phyloP scores from a whole-genome alignment of 257 asterid genomes.

The Dorcoceras hygrometricum region DNA sequence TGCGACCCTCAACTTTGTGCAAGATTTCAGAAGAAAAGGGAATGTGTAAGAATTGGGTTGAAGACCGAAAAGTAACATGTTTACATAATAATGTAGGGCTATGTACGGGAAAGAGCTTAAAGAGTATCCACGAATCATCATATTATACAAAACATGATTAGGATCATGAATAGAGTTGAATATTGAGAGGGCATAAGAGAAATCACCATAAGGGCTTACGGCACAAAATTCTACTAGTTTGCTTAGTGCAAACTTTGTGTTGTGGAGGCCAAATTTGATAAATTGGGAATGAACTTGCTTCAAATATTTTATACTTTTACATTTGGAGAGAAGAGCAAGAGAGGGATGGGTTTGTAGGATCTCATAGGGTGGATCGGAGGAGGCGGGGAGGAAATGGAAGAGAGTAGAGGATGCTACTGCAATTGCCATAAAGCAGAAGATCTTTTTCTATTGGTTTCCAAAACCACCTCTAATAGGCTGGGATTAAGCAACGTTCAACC shows the following conservation, averaged over 20 bases:
- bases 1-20: constrained; percentile 25
- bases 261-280: constrained; percentile 52
- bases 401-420: constrained; percentile 28
- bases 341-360: constrained; percentile 33
- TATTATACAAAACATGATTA: constrained; percentile 40
- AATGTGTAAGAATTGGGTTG: constrained; percentile 44
- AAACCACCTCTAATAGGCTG: no score
- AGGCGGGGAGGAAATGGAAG: constrained; percentile 38
- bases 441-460: no score
- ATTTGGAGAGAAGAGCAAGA: constrained; percentile 36
- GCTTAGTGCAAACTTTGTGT: constrained; percentile 42
- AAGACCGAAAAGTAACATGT: constrained; percentile 38
- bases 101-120: constrained; percentile 29
- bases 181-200: constrained; percentile 40
- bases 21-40: constrained; percentile 45
- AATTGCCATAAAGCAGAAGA: constrained; percentile 30
- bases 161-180: constrained; percentile 37
- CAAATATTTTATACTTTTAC: constrained; percentile 29
- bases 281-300: constrained; percentile 39
- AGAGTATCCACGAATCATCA: constrained; percentile 46
- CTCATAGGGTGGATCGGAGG: constrained; percentile 44
- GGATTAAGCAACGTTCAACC: no score
- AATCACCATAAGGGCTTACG: constrained; percentile 38
- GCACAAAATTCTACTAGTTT: constrained; percentile 46
- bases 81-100: constrained; percentile 30